Evolutionary conservation across 2,329 filamentous ascomycete species (phyloP), one percentile per base, ranked within the genome.

Genomic region (Ploettnerulaceae sp.): DNA sequence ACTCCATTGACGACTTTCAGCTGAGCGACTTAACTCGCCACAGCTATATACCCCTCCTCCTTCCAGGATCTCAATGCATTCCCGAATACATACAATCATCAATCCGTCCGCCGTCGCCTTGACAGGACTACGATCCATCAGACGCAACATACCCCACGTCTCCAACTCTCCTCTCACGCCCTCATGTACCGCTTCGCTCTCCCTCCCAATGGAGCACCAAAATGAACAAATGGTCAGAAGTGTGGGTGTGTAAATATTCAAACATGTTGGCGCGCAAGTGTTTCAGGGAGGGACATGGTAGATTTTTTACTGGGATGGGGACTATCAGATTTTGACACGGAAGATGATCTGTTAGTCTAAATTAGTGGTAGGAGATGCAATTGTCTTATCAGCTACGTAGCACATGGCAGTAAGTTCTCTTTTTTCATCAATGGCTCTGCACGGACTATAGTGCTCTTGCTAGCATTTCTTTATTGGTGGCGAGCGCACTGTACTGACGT

Each of bases 161-260:
- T 63, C 64, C 4, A 67, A 67, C 47, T 66, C 57, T 22, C 47
- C 53, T 9, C 52, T 66, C 7, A 64, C 65, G 58, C 64, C n/a
- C 57, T 67, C 2, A 53, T 67, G 17, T 67, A 67, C 46, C 63
- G 64, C 18, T 56, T 60, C 31, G 61, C 60, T 18, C 55, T 67
- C 4, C 62, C 63, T 56, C 26, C 54, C 59, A 41, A 49, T 58
- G 26, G 52, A 47, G 45, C 17, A 56, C 65, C 20, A 61, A 66
- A 48, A 50, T 45, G 12, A 61, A 67, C 47, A 52, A 57, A 17
- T 67, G 65, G 64, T 52, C 63, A 33, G 65, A 65, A 44, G 54
- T 51, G 5, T 51, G 56, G 14, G 49, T n/a, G n/a, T n/a, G n/a
- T n/a, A n/a, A n/a, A n/a, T 58, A 7, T 58, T 58, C 46, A 57